Evolutionary conservation across 2,329 filamentous ascomycete species (phyloP).

Genomic region (Trichoderma simmonsii): DNA sequence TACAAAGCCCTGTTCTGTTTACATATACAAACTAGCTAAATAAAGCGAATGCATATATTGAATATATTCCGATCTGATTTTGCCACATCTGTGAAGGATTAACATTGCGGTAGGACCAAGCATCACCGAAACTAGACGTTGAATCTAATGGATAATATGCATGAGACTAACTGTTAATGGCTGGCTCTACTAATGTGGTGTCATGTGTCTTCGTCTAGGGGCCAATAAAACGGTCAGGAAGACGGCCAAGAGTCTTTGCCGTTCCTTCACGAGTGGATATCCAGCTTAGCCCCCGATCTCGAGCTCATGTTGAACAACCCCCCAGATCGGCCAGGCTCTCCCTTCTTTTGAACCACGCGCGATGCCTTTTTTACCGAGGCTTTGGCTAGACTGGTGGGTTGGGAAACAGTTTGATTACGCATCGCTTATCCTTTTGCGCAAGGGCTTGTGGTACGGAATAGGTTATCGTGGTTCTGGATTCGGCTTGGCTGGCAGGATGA

Average conservation of each 20-base stretch:
- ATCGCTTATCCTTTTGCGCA: background rate
- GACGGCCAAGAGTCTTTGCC: background rate
- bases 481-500: background rate
- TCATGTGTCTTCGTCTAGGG: background rate
- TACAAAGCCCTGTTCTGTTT: background rate
- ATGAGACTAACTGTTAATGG: background rate
- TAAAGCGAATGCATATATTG: background rate
- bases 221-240: background rate
- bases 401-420: background rate
- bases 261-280: background rate
- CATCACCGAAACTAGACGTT: background rate
- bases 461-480: background rate
- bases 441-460: background rate
- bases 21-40: constrained; percentile 1
- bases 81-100: background rate
- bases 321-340: background rate
- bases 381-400: background rate
- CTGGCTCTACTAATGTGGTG: background rate
- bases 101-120: background rate
- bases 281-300: background rate
- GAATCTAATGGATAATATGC: background rate
- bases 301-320: background rate
- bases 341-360: background rate
- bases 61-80: background rate
- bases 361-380: background rate